Base-by-base conservation (phyloP, 768 basidiomycete species). In the Boletus edulis region DNA sequence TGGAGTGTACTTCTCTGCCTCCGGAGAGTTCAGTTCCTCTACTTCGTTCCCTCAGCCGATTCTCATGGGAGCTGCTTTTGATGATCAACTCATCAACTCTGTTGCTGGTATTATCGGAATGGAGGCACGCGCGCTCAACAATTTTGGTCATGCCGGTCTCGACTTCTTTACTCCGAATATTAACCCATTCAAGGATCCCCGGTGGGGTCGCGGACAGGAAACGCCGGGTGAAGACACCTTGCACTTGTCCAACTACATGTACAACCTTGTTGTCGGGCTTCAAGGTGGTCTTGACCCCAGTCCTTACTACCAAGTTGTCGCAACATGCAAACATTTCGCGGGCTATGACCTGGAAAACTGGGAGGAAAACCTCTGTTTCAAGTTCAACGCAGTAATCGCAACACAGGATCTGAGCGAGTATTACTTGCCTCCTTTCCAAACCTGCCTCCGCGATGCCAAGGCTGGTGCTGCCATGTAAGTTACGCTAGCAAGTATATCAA, bases 151-250 rank as follows among this genome's bases (percentile, higher is more conserved):
- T 12, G 79, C 81, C 4, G 83, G 82, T 0, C 65, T 83, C 32
- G 80, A 82, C 64, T 83, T 74, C 63, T 84, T 77, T 63, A 82
- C 83, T 1, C 83, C 82, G 6, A 84, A 84, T 56, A 68, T 72
- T 38, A 69, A 68, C 55, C 66, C 82, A 0, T 84, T 84, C 74
- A 82, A 77, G 53, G 83, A 85, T 56, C 82, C 83, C 41, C 81
- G 82, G 13, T 84, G 83, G 82, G 82, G 82, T 7, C 73, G 82
- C 43, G 82, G 82, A 0, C 82, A 83, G 59, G 83, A 84, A 67
- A 84, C 82, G 0, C 82, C 81, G 7, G 82, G 82, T 50, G 82
- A 85, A 66, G 83, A 85, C 46, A 77, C 82, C 0, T 81, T 75
- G 68, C 80, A 78, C 55, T 70, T 78, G 31, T 64, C 78, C 0